Base-by-base conservation (phyloP, 2,329 filamentous ascomycete species). In the Neonectria faginata region DNA sequence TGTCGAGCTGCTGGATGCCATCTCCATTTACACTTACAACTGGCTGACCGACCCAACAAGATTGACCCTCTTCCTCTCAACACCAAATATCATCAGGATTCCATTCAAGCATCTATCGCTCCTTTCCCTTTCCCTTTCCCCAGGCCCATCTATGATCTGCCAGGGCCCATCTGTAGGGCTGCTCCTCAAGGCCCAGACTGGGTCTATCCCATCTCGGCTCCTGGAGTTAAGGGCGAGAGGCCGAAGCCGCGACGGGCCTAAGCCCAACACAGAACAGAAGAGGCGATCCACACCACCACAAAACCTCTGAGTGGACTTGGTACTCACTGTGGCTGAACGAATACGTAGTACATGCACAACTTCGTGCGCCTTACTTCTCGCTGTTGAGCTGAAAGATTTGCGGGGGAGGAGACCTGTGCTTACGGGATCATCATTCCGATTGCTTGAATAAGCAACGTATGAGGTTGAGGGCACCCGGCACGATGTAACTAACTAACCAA, bases 181-280 rank as follows among this genome's bases (percentile, higher is more conserved):
- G 56, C 45, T 45, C 31, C 31, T 1, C 31, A 33, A 33, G 10
- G 31, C 31, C 31, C 10, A 33, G 31, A 33, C 11, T 16, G 29
- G 31, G 48, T 29, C 29, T 29, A 29, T 54, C 16, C 20, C 47
- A 54, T 65, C 62, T 72, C 68, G 60, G 57, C 57, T 29, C 47
- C 53, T 62, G 65, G 62, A 71, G 56, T 72, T 67, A 73, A 71
- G 60, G 7, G 31, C 53, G 41, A 69, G 68, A 69, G 59, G 65
- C 71, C 71, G 70, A 74, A 74, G 67, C 50, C 68, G 71, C 71
- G 71, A 72, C 62, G 39, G 12, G 42, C 18, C 60, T 61, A 57
- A 33, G 14, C 60, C 57, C 22, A 60, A 56, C 62, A 27, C 29
- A 50, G 63, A 31, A 18, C 42, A 25, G 16, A n/a, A 58, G 52